Evolutionary conservation across 257 asterid genomes (phyloP).

Genomic region (Jacaranda mimosifolia): DNA sequence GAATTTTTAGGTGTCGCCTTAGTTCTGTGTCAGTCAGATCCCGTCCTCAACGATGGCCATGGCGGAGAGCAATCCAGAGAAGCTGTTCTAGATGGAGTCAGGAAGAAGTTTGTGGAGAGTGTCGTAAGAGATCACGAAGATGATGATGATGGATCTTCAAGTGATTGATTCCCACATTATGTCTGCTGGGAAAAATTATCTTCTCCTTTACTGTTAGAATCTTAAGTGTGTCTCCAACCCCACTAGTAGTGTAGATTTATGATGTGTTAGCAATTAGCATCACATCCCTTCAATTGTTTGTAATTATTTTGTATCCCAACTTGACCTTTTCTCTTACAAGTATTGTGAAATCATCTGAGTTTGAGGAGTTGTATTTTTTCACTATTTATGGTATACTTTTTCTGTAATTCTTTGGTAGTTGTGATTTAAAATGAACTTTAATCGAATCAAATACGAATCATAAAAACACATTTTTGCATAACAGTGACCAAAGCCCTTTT

Average conservation of each 20-base stretch:
- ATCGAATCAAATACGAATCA: too few species aligned
- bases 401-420: not conserved
- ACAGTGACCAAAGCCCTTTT: not conserved
- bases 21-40: constrained; percentile 85
- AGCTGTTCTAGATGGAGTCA: constrained; percentile 81
- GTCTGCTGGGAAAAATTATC: not conserved
- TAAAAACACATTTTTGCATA: not conserved
- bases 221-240: not conserved
- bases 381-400: not conserved
- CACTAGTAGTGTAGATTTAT: constrained; percentile 3
- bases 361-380: not conserved
- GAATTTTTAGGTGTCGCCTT: constrained; percentile 78
- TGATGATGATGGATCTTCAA: constrained; percentile 77
- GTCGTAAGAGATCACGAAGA: constrained; percentile 80
- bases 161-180: constrained; percentile 56
- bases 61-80: constrained; percentile 75
- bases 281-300: not conserved
- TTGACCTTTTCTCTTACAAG: not conserved
- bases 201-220: not conserved
- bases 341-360: not conserved
- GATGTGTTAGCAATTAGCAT: not conserved
- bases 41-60: constrained; percentile 85
- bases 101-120: constrained; percentile 88
- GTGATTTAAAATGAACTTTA: not conserved
- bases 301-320: not conserved